Base-by-base conservation (phyloP, 257 asterid species). In the Thymus mandschuricus region DNA sequence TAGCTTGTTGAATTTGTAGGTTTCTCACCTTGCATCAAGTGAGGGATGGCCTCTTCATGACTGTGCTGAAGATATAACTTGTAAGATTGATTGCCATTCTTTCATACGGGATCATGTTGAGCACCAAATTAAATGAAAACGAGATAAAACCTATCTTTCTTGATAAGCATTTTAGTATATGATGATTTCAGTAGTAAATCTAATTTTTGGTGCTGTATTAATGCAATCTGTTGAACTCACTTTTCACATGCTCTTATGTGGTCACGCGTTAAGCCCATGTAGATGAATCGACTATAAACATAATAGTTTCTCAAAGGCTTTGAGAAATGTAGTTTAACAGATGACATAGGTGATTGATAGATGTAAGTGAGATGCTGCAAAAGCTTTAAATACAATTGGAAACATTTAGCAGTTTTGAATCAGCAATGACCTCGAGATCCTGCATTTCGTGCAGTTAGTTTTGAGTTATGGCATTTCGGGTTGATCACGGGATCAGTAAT, bases 11-110 rank as follows among this genome's bases (percentile, higher is more conserved):
- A 67, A 67, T 8, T 79, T 81, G 78, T 83, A 91, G 98, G 86
- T 69, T 76, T 89, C 97, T 80, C 97, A 87, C 68, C 10, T 87
- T 68, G 96, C 88, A 66, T 78, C 88, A 61, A 38, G 8, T 48
- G 86, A 81, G 81, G 96, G 97, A 67, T 89, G 79, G 90, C 88
- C 90, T 15, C 50, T 94, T 66, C 72, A 55, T n/a, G 97, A 91
- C 76, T 83, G 86, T 71, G 87, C 92, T 10, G 64, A 77, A 13
- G 83, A 78, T 69, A 74, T 87, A 66, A 78, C 91, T 44, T 86
- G 98, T 94, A 84, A 80, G 90, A 65, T 60, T 60, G 60, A 43
- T 13, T 35, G 34, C 50, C 40, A 13, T 34, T 15, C 11, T 48
- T 46, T n/a, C 57, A 43, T 34, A 10, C 67, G 46, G 46, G 51